A percentile compares a stretch with the other conserved stretches of the same genome.
Evolutionary conservation across 768 basidiomycete species (phyloP).

Genomic region (Termitomyces sp.): DNA sequence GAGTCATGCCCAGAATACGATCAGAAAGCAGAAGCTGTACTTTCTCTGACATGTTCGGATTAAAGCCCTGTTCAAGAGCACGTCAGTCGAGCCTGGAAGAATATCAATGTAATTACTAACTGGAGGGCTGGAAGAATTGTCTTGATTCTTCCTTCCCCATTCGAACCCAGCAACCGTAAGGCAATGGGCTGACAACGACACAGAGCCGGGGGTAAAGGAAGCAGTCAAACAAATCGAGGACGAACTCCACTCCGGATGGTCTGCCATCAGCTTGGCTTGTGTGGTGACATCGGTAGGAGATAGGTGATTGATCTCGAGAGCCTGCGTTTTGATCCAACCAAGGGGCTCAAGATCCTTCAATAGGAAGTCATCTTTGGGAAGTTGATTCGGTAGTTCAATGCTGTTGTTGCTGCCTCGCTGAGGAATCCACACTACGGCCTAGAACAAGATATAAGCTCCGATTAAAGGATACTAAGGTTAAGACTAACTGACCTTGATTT

Average conservation of each 20-base stretch:
- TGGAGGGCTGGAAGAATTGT: conserved; percentile 78
- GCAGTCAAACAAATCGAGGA: conserved; percentile 91
- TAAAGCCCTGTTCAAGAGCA: conserved; percentile 66
- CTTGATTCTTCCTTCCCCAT: conserved; percentile 94
- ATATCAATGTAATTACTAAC: conserved; percentile 27
- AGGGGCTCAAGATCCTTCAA: conserved; percentile 93
- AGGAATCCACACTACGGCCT: conserved; percentile 95
- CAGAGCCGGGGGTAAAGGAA: conserved; percentile 97
- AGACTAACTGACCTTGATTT: conserved; percentile 69
- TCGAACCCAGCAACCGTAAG: conserved; percentile 92
- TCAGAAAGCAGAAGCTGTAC: conserved; percentile 93
- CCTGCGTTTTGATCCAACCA: conserved; percentile 97
- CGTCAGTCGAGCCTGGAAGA: neutral
- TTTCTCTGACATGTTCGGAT: conserved; percentile 97
- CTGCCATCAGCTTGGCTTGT: conserved; percentile 95
- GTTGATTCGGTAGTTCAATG: conserved; percentile 83
- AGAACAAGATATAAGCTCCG: neutral
- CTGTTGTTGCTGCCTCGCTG: conserved; percentile 95
- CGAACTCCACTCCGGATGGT: conserved; percentile 93
- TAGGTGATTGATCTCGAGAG: conserved; percentile 86
- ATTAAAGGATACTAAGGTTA: neutral
- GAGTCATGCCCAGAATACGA: conserved; percentile 91
- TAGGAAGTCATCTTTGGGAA: conserved; percentile 93
- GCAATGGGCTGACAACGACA: conserved; percentile 91
- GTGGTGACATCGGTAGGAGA: conserved; percentile 92